These are phyloP conservation scores for Pogostemon cablin DNA, from an alignment of 257 asterid genomes.

Conservation along the genomic window DNA sequence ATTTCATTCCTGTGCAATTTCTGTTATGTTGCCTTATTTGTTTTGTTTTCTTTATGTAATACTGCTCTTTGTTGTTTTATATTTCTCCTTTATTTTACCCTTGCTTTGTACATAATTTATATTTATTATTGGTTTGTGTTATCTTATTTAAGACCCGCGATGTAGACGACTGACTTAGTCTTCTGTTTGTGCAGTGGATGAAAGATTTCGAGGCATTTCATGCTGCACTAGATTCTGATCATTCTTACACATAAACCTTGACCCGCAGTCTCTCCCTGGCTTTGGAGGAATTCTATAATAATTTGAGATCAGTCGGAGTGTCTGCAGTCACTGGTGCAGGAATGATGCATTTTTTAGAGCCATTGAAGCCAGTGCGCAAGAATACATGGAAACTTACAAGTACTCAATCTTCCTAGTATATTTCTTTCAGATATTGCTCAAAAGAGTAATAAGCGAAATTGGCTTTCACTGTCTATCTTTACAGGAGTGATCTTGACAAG, in stretches of 20 bases:
- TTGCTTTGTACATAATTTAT: not conserved
- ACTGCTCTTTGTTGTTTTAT: not conserved
- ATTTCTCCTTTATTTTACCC: constrained; percentile 1
- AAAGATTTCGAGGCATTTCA: constrained; percentile 87
- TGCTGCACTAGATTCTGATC: constrained; percentile 80
- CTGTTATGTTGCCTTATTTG: not conserved
- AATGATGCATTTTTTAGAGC: constrained; percentile 77
- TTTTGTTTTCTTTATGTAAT: not conserved
- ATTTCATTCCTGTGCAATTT: not conserved
- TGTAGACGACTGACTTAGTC: constrained; percentile 4
- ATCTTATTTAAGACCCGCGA: not conserved
- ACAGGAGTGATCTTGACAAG: constrained; percentile 87
- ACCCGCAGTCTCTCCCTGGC: constrained; percentile 90
- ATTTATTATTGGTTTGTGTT: not conserved
- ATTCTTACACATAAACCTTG: constrained; percentile 81
- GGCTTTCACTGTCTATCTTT: not conserved
- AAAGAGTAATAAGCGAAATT: not conserved
- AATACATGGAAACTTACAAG: constrained; percentile 95
- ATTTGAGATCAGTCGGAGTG: constrained; percentile 86
- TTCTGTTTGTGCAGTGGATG: constrained; percentile 82
- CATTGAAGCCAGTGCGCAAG: constrained; percentile 82
- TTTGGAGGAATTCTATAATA: constrained; percentile 84
- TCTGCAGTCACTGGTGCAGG: constrained; percentile 96
- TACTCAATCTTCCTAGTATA: constrained; percentile 23
- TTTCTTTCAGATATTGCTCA: not conserved